Base-by-base conservation (phyloP, 352 stramenopile species). In the Phytophthora uliginosa region DNA sequence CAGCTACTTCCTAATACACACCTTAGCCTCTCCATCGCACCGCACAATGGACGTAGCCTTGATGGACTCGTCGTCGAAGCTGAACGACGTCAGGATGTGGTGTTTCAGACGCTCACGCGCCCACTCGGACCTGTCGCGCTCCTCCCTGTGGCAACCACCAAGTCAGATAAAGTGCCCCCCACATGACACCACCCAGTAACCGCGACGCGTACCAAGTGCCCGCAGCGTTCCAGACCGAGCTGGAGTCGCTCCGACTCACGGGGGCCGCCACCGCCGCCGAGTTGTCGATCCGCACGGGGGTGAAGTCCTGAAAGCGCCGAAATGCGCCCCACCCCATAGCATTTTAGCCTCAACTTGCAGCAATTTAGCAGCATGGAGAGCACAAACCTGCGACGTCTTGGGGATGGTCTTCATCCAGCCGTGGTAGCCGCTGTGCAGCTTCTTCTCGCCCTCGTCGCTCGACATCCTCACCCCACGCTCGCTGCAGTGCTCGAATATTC, bases 331-430 rank as follows among this genome's bases (percentile, higher is more conserved):
- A 45, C 8, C 0, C 38, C 18, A 7, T 18, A 50, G 42, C 42
- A 7, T 13, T n/a, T 66, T 50, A 65, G 18, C 52, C 12, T 28
- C 12, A 7, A 56, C 26, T 50, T 57, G n/a, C 26, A 9, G n/a
- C 28, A 69, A 36, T 55, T 73, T 26, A 57, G 59, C 9, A 56
- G 33, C 28, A 45, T 36, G 22, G 12, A 22, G 2, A 13, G 18
- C 15, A 7, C 71, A 4, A 36, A 94, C 88, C 63, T 95, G 86
- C n/a, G 71, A 73, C 20, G 81, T 96, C 77, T 94, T 93, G 22
- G 88, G 64, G 67, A 96, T 94, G n/a, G 78, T 84, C 83, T 95
- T 95, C 87, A 95, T 94, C 89, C 89, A 96, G 57, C 89, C 89
- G 65, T 96, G 88, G 77, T 96, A 96, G 63, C 89, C 89, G 17